These are phyloP conservation scores for Geopyxis carbonaria DNA, from an alignment of 495 filamentous ascomycete genomes.

Conservation along the genomic window DNA sequence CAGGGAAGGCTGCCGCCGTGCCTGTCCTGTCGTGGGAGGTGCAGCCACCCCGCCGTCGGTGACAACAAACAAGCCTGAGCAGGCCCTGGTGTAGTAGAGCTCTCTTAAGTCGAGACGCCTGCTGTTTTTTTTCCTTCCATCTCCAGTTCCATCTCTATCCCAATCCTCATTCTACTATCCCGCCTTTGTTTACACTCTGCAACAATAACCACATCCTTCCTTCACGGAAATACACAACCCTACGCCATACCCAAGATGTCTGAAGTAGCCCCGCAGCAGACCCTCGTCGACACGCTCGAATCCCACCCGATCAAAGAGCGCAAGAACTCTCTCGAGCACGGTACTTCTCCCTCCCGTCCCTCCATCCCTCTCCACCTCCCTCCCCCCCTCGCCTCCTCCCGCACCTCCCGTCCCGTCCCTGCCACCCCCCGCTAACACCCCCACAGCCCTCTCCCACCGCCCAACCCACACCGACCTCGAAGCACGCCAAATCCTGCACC, in stretches of 20 bases:
- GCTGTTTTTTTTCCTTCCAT: no score
- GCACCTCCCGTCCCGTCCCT: no score
- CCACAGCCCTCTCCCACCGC: constrained; percentile 16
- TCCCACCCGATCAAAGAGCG: constrained; percentile 22
- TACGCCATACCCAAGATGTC: constrained; percentile 6
- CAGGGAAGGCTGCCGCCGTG: no score
- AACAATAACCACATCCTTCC: background rate
- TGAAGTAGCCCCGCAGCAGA: constrained; percentile 6
- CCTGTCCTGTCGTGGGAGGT: no score
- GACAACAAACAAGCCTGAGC: no score
- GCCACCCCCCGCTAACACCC: constrained; percentile 4
- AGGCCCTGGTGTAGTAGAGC: no score
- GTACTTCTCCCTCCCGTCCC: background rate
- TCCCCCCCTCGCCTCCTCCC: background rate
- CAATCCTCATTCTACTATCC: background rate
- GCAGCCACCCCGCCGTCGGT: no score
- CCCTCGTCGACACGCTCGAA: constrained; percentile 13
- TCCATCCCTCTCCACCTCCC: background rate
- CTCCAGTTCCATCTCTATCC: background rate
- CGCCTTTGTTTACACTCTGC: background rate
- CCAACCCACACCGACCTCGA: constrained; percentile 23
- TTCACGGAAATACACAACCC: background rate
- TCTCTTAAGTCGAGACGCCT: no score
- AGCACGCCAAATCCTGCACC: constrained; percentile 21
- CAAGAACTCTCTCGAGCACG: constrained; percentile 15